These are phyloP conservation scores for Paraphoma sp. DNA, from an alignment of 2,329 filamentous ascomycete genomes.

Conservation along the genomic window DNA sequence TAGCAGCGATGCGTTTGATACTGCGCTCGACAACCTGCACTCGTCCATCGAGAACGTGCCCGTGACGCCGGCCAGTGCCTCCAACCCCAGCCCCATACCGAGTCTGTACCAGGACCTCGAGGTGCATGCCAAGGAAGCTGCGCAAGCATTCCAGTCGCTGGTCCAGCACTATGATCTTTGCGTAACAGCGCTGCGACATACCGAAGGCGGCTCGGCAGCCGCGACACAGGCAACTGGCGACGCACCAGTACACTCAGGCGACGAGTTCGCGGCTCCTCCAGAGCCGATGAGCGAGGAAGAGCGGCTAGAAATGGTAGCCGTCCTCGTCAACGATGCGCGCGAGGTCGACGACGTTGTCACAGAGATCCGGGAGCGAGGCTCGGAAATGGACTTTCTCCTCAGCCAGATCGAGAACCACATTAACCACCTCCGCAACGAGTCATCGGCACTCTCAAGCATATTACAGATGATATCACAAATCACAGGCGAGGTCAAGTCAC, in stretches of 20 bases:
- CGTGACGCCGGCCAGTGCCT: constrained; percentile 33
- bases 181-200: constrained; percentile 87
- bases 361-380: constrained; percentile 76
- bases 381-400: constrained; percentile 77
- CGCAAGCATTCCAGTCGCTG: constrained; percentile 77
- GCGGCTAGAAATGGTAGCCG: constrained; percentile 79
- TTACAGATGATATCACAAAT: constrained; percentile 73
- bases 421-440: constrained; percentile 61
- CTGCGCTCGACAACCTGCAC: constrained; percentile 63
- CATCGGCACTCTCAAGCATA: constrained; percentile 66
- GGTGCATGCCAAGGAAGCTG: constrained; percentile 80
- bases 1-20: constrained; percentile 72
- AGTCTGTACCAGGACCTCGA: constrained; percentile 64
- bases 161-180: constrained; percentile 92
- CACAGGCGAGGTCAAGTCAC: constrained; percentile 68
- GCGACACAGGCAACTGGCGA: constrained; percentile 52
- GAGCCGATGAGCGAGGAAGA: constrained; percentile 79
- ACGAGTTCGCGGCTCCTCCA: constrained; percentile 54
- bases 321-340: constrained; percentile 74
- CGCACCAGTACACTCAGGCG: constrained; percentile 32
- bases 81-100: constrained; percentile 51
- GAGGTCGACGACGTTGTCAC: constrained; percentile 68
- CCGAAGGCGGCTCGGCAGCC: constrained; percentile 66
- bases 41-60: constrained; percentile 45
- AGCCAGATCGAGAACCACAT: constrained; percentile 69